Evolutionary conservation across 768 basidiomycete species (phyloP).

Genomic region (Naganishia kalamii): DNA sequence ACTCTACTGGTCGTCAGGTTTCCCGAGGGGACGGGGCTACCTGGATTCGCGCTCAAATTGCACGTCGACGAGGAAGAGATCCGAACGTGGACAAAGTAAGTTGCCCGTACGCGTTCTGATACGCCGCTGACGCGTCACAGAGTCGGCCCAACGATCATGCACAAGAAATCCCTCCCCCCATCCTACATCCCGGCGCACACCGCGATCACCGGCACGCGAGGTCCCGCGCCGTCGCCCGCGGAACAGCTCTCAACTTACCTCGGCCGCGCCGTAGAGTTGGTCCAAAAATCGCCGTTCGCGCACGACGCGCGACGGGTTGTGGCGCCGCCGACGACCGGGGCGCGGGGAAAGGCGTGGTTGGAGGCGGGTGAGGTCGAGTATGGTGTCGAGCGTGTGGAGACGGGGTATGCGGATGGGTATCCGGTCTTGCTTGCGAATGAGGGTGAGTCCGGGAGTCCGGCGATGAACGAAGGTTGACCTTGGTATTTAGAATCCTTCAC

Average conservation of each 20-base stretch:
- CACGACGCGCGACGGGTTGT: neutral
- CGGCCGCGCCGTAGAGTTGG: neutral
- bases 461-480: neutral
- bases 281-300: neutral
- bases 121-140: neutral
- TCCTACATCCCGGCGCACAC: neutral
- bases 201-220: neutral
- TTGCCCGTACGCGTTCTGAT: neutral
- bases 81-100: slow-evolving; percentile 7
- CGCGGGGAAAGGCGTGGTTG: neutral
- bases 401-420: slow-evolving; percentile 23
- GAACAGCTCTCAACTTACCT: slow-evolving; percentile 20
- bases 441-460: neutral
- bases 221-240: neutral
- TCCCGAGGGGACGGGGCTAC: slow-evolving; percentile 7
- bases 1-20: slow-evolving; percentile 13
- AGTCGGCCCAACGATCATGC: slow-evolving; percentile 17
- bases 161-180: slow-evolving; percentile 7
- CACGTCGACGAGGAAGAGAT: neutral
- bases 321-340: neutral
- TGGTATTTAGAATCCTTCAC: slow-evolving; percentile 7
- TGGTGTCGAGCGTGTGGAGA: neutral
- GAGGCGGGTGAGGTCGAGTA: slow-evolving; percentile 3
- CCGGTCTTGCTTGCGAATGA: slow-evolving; percentile 20
- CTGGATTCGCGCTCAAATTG: slow-evolving; percentile 12